Evolutionary conservation across 2,329 filamentous ascomycete genomes (phyloP).

Genomic region (Cytospora paraplurivora): DNA sequence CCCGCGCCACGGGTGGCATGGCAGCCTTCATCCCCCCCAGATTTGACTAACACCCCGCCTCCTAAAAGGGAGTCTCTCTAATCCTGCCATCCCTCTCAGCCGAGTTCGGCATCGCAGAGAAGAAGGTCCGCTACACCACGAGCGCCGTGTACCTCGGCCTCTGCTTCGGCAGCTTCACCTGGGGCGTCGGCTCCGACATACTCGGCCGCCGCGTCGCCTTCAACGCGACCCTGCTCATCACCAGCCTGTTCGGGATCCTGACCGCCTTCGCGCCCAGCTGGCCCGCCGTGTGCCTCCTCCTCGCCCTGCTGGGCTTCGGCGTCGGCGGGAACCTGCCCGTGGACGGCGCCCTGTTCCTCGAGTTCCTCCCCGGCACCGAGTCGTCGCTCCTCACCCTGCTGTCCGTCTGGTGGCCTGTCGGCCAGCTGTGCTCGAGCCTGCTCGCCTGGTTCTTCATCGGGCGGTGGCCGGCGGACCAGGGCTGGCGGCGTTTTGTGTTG

Average conservation of each 20-base stretch:
- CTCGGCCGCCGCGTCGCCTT: slow-evolving; percentile 79
- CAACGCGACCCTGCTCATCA: slow-evolving; percentile 76
- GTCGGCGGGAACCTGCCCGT: slow-evolving; percentile 78
- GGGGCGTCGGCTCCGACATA: slow-evolving; percentile 78
- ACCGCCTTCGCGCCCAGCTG: slow-evolving; percentile 70
- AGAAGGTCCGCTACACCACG: slow-evolving; percentile 77
- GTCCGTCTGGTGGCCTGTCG: slow-evolving; percentile 86
- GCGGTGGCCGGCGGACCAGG: slow-evolving; percentile 66
- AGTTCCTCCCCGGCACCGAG: slow-evolving; percentile 77
- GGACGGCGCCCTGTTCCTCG: slow-evolving; percentile 79
- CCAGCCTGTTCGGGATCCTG: slow-evolving; percentile 72
- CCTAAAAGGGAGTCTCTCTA: slow-evolving; percentile 68
- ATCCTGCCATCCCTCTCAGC: slow-evolving; percentile 73
- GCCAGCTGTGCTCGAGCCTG: slow-evolving; percentile 72
- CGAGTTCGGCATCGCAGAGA: slow-evolving; percentile 72
- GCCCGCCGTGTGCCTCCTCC: slow-evolving; percentile 62
- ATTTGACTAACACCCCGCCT: slow-evolving; percentile 23
- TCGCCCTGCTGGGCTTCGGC: slow-evolving; percentile 65
- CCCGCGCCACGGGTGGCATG: neutral
- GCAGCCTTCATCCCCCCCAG: slow-evolving; percentile 5
- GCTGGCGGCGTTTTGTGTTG: slow-evolving; percentile 75
- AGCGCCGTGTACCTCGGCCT: slow-evolving; percentile 75
- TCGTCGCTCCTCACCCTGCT: slow-evolving; percentile 74
- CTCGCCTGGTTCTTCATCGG: slow-evolving; percentile 78
- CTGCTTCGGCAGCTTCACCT: slow-evolving; percentile 76